Conservation (phyloP, 1,284 basidiomycete genomes). For the Gastroboletus turbinatus region DNA sequence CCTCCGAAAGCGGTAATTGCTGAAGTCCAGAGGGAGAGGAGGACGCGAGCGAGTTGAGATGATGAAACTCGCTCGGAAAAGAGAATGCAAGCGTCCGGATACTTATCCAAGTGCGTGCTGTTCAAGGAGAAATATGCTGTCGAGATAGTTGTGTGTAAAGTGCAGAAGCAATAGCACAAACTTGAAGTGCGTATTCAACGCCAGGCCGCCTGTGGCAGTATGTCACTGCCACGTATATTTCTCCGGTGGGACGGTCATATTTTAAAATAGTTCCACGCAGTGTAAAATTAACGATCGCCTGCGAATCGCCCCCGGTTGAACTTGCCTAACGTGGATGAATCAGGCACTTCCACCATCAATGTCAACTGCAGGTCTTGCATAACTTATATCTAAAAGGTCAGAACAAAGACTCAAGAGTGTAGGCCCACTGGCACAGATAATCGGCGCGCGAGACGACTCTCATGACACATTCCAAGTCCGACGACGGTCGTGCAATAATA, state of each 20-base stretch:
- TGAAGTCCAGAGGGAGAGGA: neutral
- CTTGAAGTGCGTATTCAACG: too few relatives aligned
- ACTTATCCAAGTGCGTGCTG: too few relatives aligned
- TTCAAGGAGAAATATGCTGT: too few relatives aligned
- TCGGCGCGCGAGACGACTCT: neutral
- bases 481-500: too few relatives aligned
- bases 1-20: neutral
- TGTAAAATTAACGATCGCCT: neutral
- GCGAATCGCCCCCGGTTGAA: neutral
- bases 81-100: too few relatives aligned
- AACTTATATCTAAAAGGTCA: neutral
- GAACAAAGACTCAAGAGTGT: neutral
- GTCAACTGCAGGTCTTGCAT: neutral
- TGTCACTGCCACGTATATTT: neutral
- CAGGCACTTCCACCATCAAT: neutral
- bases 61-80: neutral
- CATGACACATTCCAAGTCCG: neutral
- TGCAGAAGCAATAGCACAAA: too few relatives aligned
- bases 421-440: too few relatives aligned
- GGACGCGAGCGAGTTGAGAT: neutral
- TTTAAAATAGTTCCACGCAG: neutral
- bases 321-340: neutral
- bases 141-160: too few relatives aligned
- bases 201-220: too few relatives aligned
- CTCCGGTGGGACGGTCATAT: neutral